These are phyloP conservation scores for Ophiostoma novo-ulmi DNA, from an alignment of 2,329 filamentous ascomycete genomes.

Conservation along the genomic window DNA sequence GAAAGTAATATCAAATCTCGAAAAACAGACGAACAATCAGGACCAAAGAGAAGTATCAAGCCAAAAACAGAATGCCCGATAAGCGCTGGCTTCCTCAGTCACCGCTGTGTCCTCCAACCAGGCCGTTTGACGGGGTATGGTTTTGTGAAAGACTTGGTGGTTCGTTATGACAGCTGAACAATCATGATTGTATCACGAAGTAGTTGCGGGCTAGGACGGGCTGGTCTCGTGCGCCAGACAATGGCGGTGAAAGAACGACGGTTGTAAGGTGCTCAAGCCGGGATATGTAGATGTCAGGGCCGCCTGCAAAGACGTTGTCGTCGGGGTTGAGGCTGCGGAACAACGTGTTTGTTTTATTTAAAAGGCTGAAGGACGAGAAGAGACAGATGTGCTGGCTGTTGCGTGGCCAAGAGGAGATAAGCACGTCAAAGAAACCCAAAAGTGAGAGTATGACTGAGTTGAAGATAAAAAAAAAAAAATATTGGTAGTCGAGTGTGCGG, in stretches of 20 bases:
- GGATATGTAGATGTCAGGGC: background rate
- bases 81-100: background rate
- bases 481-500: background rate
- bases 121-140: conserved; percentile 9
- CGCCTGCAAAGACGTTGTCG: background rate
- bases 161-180: conserved; percentile 9
- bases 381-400: background rate
- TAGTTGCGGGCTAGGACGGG: background rate
- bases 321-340: background rate
- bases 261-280: background rate
- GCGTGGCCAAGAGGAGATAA: background rate
- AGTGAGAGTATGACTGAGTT: background rate
- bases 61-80: conserved; percentile 8
- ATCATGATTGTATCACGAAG: conserved; percentile 21
- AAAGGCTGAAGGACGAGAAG: background rate
- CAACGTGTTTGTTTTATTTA: background rate
- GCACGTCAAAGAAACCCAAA: background rate
- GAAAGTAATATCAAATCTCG: conserved; percentile 15
- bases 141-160: conserved; percentile 10
- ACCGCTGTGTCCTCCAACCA: conserved; percentile 17
- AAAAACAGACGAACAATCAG: background rate
- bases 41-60: background rate
- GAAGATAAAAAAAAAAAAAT: background rate
- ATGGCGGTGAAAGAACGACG: background rate
- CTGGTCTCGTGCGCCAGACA: background rate